phyloP scores from a whole-genome alignment of 176 grass and related monocot species.

The Hsuehochloa calcarea region DNA sequence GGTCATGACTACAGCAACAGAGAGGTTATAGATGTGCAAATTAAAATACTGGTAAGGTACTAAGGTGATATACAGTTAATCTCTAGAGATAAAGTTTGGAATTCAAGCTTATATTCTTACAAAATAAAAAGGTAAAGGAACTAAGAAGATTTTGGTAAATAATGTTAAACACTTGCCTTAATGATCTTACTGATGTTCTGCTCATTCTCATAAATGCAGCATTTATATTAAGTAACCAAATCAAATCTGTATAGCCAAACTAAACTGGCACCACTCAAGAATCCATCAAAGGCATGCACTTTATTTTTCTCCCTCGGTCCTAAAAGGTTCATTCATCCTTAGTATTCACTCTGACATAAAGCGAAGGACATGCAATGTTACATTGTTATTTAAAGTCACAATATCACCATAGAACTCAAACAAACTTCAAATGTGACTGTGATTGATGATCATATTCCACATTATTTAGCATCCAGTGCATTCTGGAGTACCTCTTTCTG shows the following conservation, averaged over 20 bases:
- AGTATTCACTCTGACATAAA: background rate
- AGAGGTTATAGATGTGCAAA: background rate
- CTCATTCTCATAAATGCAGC: background rate
- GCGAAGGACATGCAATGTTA: background rate
- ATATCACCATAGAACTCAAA: background rate
- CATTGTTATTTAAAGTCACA: background rate
- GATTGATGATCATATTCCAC: background rate
- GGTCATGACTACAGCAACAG: background rate
- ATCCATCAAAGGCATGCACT: background rate
- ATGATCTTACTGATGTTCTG: background rate
- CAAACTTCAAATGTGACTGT: background rate
- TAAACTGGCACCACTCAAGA: background rate
- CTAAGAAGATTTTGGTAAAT: background rate
- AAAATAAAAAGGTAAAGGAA: background rate
- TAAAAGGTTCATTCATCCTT: background rate
- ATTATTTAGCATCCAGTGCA: background rate
- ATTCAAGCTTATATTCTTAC: background rate
- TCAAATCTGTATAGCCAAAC: background rate
- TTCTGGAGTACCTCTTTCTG: slow-evolving; percentile 30
- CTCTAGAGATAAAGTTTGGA: background rate
- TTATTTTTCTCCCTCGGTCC: slow-evolving; percentile 16
- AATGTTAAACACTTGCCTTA: background rate
- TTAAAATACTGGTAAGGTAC: background rate
- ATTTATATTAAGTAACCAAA: background rate
- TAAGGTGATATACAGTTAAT: background rate